Evolutionary conservation across 352 stramenopile species (phyloP), one percentile per base, ranked within the genome.

Genomic region (Pythium phragmitis): DNA sequence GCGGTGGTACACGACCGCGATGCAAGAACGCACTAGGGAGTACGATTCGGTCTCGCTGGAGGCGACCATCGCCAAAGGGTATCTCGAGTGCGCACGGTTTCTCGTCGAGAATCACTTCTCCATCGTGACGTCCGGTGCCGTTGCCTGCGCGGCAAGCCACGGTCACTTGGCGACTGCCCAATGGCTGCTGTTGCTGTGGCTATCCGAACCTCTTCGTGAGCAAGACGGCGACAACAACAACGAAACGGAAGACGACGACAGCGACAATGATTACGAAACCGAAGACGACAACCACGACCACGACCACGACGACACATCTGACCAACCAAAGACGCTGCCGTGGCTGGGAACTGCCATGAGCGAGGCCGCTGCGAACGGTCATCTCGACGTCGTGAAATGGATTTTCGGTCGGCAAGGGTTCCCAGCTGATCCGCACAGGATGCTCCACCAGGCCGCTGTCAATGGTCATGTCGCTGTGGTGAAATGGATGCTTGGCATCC

Each of bases 301-400:
- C 26, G 26, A 30, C 26, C 26, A 30, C 26, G 26, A 30, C 2
- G 26, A 30, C 4, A 30, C 26, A 6, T 36, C 23, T 19, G 14
- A 14, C 7, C 19, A 14, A 5, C 19, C 7, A 4, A 55, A 12
- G 8, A 39, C 9, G 4, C 5, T 46, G 7, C 33, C 6, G 7
- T 57, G 23, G 16, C 21, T 58, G 4, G 52, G 28, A 7, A n/a
- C 8, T 1, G 53, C 54, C 3, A 45, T 43, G 14, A 33, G 16
- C 26, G 2, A 61, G n/a, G 54, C 54, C 21, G 54, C 54, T 3
- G 26, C 7, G 7, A 17, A 41, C 4, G 54, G 42, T 7, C 54
- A 61, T 19, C 17, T 61, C 5, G 26, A 41, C 7, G 28, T 61
- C 7, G 54, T 61, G 19, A 61, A 42, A 26, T 61, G 54, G 54